Percentiles rank a stretch among this genome's conserved stretches.
Evolutionary conservation across 306 rosid species (phyloP).

Genomic region (Ceratonia siliqua): DNA sequence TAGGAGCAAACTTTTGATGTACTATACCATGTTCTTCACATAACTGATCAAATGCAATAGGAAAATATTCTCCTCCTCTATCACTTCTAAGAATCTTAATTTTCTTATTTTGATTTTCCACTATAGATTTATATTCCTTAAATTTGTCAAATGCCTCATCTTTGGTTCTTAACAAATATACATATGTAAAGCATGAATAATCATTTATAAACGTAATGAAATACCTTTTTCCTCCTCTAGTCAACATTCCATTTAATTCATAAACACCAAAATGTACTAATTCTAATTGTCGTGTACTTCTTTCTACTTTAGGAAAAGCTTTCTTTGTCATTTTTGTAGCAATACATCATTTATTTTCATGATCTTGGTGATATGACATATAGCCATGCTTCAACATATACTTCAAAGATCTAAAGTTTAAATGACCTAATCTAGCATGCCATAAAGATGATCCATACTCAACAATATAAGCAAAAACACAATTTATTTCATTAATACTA

Average conservation of each 20-base stretch:
- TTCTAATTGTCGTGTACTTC: not conserved
- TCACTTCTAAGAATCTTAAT: constrained; percentile 14
- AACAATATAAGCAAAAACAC: not conserved
- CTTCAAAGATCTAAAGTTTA: not conserved
- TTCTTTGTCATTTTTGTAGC: too few relatives aligned
- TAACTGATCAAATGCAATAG: not conserved
- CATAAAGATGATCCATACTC: not conserved
- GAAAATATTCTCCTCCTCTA: too few relatives aligned
- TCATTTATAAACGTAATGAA: too few relatives aligned
- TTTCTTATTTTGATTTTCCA: not conserved
- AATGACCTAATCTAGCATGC: not conserved
- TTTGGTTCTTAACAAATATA: too few relatives aligned
- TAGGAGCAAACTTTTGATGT: not conserved
- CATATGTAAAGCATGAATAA: too few relatives aligned
- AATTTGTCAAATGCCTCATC: too few relatives aligned
- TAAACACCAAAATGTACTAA: not conserved
- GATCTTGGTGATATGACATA: not conserved
- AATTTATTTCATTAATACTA: not conserved
- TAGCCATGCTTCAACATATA: not conserved
- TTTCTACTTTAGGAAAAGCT: not conserved
- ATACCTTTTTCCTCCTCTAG: not conserved
- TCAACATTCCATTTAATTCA: too few relatives aligned
- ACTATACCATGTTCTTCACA: not conserved
- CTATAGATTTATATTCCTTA: too few relatives aligned
- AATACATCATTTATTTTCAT: not conserved